Base-by-base conservation (phyloP, 116 monocot species). In the Posidonia oceanica region DNA sequence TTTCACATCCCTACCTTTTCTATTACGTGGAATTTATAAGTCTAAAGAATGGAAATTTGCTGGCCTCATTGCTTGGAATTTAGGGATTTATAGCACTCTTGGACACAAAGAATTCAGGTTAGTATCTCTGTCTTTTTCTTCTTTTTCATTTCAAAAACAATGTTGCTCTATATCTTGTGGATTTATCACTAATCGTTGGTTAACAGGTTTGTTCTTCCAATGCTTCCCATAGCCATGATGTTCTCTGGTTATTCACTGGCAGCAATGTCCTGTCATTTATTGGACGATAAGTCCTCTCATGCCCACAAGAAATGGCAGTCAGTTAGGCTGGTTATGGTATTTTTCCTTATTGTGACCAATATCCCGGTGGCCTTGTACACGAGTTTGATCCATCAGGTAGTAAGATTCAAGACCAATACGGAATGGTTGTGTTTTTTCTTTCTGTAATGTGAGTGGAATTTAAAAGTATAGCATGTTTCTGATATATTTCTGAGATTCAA, bases 91-190 rank as follows among this genome's bases (percentile, higher is more conserved):
- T 56, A 97, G 97, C 77, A 68, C 85, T 7, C 87, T 87, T 56
- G 97, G 97, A 48, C 97, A 97, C 82, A 97, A 97, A 74, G 97
- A 97, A 87, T 97, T 97, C 85, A 91, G 97, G 96, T 96, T 69
- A 10, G 5, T 6, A 29, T 57, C n/a, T 39, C 36, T 48, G 36
- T 15, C 36, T 6, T 71, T 36, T 39, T 13, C 3, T 5, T 29
- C 29, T 18, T 65, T 65, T 66, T 56, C 37, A 60, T 42, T 39
- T 53, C 44, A 52, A 1, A 38, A 6, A 8, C 3, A 39, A 3
- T 17, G 2, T 12, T 20, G 14, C 36, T 39, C 2, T 13, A 22
- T 60, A 7, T 29, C 29, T 22, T 11, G 21, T 7, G 12, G 36
- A 11, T 61, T 61, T 60, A 29, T 13, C 48, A 39, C 13, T 8